Base-by-base conservation (phyloP, 1,139 yeast species). In the Kodamaea derodonti region DNA sequence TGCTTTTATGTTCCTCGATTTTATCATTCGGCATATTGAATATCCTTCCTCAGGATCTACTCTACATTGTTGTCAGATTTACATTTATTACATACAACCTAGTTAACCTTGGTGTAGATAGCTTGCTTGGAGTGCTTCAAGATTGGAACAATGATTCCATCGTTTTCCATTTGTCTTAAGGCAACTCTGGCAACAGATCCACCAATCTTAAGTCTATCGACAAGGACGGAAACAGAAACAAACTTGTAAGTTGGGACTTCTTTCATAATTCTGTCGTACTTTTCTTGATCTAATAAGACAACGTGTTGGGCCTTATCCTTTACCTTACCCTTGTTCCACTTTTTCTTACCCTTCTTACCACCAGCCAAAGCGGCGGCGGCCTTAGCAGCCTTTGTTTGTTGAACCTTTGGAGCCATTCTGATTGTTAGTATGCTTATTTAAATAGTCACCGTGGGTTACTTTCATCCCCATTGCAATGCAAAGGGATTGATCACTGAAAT, bases 361-460 rank as follows among this genome's bases (percentile, higher is more conserved):
- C 97, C 97, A 72, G 97, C 96, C 82, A 88, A 79, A 72, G 97
- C 97, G 80, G 98, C 97, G 66, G 97, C 97, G 71, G 97, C 97
- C 83, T 90, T 90, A 69, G 95, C 96, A 73, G 97, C 97, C 82
- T 92, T 92, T 67, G 97, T 84, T 76, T 87, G 94, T 81, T 90
- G 97, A 75, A 86, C 78, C 80, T 90, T 92, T 81, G 97, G 97
- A 75, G 97, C 97, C 98, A 92, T 90, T 73, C 80, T 69, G 53
- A 13, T 15, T 38, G 72, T 67, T 69, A 67, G 73, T 67, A 62
- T 25, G 23, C 8, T 13, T 12, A 8, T 24, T 24, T 8, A n/a
- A 14, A n/a, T 8, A 24, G 11, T 11, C 23, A 20, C n/a, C n/a
- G n/a, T n/a, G n/a, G n/a, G n/a, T n/a, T n/a, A n/a, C n/a, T n/a